Conservation (phyloP, 2,329 filamentous ascomycete genomes). For the Colletotrichum endophyticum region DNA sequence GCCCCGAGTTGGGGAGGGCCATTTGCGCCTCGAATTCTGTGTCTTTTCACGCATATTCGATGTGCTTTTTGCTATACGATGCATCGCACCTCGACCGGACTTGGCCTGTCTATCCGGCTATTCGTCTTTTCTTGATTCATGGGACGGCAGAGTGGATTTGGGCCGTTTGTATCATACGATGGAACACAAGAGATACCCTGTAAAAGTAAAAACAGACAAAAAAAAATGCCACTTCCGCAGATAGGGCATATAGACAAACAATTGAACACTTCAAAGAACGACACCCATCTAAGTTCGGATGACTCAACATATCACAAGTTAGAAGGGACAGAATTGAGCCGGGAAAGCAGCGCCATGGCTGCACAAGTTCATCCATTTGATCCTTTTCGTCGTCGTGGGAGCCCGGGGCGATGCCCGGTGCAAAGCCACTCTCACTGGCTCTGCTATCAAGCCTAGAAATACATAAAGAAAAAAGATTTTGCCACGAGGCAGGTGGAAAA, state of each 20-base stretch:
- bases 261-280: not conserved
- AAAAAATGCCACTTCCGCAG: not conserved
- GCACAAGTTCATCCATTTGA: slow-evolving; percentile 9
- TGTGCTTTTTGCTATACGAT: not conserved
- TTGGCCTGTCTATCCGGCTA: not conserved
- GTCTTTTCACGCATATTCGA: not conserved
- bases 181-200: slow-evolving; percentile 11
- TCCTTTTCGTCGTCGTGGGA: slow-evolving; percentile 12
- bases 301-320: not conserved
- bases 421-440: not conserved
- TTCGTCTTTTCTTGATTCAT: not conserved
- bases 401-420: not conserved
- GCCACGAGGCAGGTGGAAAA: not conserved
- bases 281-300: not conserved
- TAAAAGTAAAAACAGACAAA: not conserved
- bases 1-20: not conserved
- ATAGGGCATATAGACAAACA: not conserved
- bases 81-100: not conserved
- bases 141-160: not conserved
- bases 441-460: slow-evolving; percentile 9
- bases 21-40: not conserved
- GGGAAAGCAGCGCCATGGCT: slow-evolving; percentile 1
- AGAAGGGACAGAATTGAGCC: not conserved
- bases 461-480: slow-evolving; percentile 9
- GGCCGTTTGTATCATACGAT: not conserved